Conservation (phyloP, 176 grass and related monocot species). For the Neostapfia colusana region DNA sequence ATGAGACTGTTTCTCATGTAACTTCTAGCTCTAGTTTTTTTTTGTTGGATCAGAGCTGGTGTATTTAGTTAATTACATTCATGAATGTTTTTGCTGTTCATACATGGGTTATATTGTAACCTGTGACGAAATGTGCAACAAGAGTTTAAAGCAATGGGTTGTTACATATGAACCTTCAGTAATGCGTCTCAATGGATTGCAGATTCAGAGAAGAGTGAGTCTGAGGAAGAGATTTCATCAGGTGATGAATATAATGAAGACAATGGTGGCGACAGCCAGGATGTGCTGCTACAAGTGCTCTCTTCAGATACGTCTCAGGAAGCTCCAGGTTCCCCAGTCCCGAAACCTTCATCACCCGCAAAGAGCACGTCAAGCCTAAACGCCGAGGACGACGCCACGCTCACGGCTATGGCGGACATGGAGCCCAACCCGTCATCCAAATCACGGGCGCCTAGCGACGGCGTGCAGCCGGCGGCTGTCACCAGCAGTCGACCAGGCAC, state of each 20-base stretch:
- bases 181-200: constrained; percentile 18
- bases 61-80: not conserved
- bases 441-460: too few species aligned
- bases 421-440: not conserved
- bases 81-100: not conserved
- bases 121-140: not conserved
- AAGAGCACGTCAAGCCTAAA: constrained; percentile 5
- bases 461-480: too few species aligned
- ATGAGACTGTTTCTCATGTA: too few species aligned
- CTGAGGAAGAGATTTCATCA: constrained; percentile 6
- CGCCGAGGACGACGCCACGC: not conserved
- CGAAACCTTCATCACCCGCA: not conserved
- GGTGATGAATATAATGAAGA: not conserved
- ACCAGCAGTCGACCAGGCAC: not conserved
- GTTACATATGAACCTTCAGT: not conserved
- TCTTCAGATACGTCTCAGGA: not conserved
- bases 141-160: not conserved
- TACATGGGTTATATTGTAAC: not conserved
- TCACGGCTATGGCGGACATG: not conserved
- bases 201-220: constrained; percentile 21
- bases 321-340: constrained; percentile 5
- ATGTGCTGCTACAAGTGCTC: not conserved
- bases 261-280: not conserved
- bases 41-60: constrained; percentile 3
- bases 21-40: not conserved